Conservation (phyloP, 129 eudicot genomes). For the Sambucus nigra region DNA sequence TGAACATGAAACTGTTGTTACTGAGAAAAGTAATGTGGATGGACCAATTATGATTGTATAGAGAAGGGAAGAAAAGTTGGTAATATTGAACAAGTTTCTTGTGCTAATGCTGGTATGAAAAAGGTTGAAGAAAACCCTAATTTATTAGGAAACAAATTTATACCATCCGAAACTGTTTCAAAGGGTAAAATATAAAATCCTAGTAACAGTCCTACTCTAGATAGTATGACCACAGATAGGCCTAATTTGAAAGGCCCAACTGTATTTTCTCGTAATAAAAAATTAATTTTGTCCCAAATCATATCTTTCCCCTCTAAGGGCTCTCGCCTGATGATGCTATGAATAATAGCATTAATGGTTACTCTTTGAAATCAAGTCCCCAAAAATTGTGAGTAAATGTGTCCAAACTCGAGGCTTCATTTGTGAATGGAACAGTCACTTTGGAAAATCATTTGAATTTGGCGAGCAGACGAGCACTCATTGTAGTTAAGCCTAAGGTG, state of each 20-base stretch:
- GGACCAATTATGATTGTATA: too few relatives aligned
- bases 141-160: slow-evolving; percentile 22
- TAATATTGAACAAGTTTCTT: slow-evolving; percentile 13
- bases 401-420: slow-evolving; percentile 23
- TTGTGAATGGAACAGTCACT: slow-evolving; percentile 18
- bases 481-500: too few relatives aligned
- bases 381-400: slow-evolving; percentile 19
- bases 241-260: slow-evolving; percentile 24
- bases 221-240: slow-evolving; percentile 22
- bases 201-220: slow-evolving; percentile 7
- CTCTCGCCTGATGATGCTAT: slow-evolving; percentile 24
- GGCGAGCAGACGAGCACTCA: slow-evolving; percentile 27
- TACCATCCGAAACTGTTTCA: slow-evolving; percentile 25
- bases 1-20: slow-evolving; percentile 37
- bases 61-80: slow-evolving; percentile 21
- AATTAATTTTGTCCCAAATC: slow-evolving; percentile 46
- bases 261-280: slow-evolving; percentile 24
- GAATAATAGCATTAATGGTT: slow-evolving; percentile 54
- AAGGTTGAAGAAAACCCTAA: slow-evolving; percentile 19
- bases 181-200: slow-evolving; percentile 23
- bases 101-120: slow-evolving; percentile 12
- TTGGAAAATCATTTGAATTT: slow-evolving; percentile 22
- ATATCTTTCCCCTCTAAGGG: slow-evolving; percentile 61
- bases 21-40: slow-evolving; percentile 20
- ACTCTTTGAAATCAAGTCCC: slow-evolving; percentile 25